These are phyloP conservation scores for Nicotiana knightiana DNA, from an alignment of 257 asterid genomes.

Conservation along the genomic window DNA sequence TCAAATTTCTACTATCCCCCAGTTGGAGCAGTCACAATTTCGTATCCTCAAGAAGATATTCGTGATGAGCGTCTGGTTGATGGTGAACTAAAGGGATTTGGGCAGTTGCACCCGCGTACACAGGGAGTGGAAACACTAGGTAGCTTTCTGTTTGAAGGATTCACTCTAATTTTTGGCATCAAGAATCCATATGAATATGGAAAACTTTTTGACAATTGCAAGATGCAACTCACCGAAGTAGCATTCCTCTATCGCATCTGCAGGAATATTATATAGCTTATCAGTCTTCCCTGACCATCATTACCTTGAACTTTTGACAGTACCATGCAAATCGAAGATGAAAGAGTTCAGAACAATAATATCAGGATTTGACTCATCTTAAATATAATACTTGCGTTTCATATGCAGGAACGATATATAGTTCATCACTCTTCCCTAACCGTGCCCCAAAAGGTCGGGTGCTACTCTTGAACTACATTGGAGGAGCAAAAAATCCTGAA, in stretches of 20 bases:
- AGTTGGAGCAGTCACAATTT: conserved; percentile 86
- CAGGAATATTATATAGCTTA: not conserved
- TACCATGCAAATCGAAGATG: not conserved
- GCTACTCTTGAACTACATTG: conserved; percentile 92
- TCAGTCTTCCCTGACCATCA: not conserved
- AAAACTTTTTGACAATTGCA: not conserved
- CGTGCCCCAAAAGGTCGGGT: conserved; percentile 92
- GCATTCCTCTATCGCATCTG: not conserved
- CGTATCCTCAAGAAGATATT: conserved; percentile 85
- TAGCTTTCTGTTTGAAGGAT: conserved; percentile 14
- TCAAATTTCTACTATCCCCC: conserved; percentile 85
- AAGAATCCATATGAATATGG: not conserved
- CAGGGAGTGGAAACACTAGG: conserved; percentile 99
- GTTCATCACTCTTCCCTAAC: conserved; percentile 94
- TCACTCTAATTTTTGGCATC: not conserved
- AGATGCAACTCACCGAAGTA: not conserved
- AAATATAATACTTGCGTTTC: conserved; percentile 7
- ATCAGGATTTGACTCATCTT: not conserved
- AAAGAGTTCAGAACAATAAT: not conserved
- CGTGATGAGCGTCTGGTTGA: conserved; percentile 64
- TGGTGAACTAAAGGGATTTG: conserved; percentile 94
- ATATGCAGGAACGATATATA: conserved; percentile 83
- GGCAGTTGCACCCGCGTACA: conserved; percentile 97
- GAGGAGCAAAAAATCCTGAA: conserved; percentile 84
- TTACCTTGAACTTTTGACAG: not conserved